phyloP scores from a whole-genome alignment of 2,329 filamentous ascomycete genomes.

The Stromatinia cepivora region DNA sequence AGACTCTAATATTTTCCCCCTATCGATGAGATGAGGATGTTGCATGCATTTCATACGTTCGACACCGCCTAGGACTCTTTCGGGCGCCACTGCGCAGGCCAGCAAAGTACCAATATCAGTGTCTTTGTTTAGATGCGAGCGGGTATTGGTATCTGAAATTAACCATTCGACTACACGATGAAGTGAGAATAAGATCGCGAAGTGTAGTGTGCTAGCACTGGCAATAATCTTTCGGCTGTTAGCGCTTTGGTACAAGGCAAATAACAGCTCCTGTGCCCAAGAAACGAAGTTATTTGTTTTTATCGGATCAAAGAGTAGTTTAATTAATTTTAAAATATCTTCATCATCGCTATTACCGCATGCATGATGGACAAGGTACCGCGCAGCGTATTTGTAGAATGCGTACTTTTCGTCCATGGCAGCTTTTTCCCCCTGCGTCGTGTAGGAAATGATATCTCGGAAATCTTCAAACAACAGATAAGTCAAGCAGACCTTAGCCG shows the following conservation, averaged over 20 bases:
- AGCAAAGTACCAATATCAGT: neutral
- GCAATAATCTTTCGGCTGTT: neutral
- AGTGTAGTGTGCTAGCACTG: neutral
- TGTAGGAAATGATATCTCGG: neutral
- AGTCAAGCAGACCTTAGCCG: neutral
- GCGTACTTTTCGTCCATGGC: neutral
- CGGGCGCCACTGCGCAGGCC: neutral
- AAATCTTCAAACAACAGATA: slow-evolving; percentile 7
- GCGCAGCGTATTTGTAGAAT: neutral
- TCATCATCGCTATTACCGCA: neutral
- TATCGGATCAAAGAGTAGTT: neutral
- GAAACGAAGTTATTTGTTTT: neutral
- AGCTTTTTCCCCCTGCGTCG: neutral
- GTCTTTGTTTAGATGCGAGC: neutral
- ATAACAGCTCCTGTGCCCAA: neutral
- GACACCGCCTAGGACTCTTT: fast-evolving
- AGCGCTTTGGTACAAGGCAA: too few relatives aligned
- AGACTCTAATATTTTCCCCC: neutral
- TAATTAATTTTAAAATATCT: neutral
- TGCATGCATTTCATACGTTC: fast-evolving
- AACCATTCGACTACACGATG: neutral
- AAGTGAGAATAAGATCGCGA: neutral
- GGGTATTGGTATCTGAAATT: neutral
- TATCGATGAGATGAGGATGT: neutral
- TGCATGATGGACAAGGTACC: neutral